These are phyloP conservation scores for Andrographis paniculata DNA, from an alignment of 305 asterid species.

Conservation along the genomic window DNA sequence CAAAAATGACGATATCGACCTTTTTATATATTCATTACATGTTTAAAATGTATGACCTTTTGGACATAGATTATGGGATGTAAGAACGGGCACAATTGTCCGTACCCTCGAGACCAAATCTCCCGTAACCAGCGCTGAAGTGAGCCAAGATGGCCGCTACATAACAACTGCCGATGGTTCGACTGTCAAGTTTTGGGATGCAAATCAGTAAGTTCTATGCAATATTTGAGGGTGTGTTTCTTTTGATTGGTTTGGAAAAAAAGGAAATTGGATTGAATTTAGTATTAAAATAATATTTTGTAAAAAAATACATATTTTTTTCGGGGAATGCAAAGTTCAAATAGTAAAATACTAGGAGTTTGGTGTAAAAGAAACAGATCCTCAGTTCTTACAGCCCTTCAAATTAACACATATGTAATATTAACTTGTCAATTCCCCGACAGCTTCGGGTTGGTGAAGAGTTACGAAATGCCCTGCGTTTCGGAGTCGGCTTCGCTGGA, in stretches of 20 bases:
- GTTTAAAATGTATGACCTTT: constrained; percentile 9
- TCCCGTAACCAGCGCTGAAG: constrained; percentile 93
- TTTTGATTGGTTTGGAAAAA: too few relatives aligned
- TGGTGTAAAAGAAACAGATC: too few relatives aligned
- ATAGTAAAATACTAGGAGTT: too few relatives aligned
- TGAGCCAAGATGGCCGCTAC: constrained; percentile 89
- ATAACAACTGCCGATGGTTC: constrained; percentile 93
- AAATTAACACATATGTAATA: too few relatives aligned
- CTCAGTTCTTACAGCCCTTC: too few relatives aligned
- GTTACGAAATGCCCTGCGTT: constrained; percentile 80
- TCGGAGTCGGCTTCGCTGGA: constrained; percentile 95
- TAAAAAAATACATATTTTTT: too few relatives aligned
- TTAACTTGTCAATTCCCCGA: too few relatives aligned
- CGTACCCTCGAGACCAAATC: constrained; percentile 84
- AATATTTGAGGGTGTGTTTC: too few relatives aligned
- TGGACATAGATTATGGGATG: constrained; percentile 80
- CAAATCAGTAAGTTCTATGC: constrained; percentile 59
- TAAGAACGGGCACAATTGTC: constrained; percentile 78
- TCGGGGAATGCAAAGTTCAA: too few relatives aligned
- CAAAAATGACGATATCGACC: neutral
- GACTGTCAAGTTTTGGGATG: constrained; percentile 92
- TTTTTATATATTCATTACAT: neutral
- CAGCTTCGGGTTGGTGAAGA: constrained; percentile 89
- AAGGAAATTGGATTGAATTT: too few relatives aligned
- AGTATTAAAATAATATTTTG: too few relatives aligned